These are phyloP conservation scores for Chaetomium tenue DNA, from an alignment of 495 filamentous ascomycete genomes.

Conservation along the genomic window DNA sequence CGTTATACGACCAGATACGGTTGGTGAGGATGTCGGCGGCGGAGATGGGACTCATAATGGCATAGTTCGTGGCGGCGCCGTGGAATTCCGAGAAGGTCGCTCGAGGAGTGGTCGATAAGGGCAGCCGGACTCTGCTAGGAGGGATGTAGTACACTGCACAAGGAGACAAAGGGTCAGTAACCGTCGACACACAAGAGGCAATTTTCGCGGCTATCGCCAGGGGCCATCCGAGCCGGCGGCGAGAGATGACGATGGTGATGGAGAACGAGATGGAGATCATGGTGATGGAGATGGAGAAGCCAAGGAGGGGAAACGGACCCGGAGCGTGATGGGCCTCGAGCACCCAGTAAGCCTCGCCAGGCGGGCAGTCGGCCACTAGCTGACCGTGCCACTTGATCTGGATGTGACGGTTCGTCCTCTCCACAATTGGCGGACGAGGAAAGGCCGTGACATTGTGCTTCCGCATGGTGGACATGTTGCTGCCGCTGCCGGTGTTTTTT, in stretches of 20 bases:
- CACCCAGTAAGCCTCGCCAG: constrained; percentile 57
- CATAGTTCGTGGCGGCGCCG: constrained; percentile 54
- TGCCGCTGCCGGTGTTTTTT: constrained; percentile 13
- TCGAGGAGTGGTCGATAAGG: constrained; percentile 44
- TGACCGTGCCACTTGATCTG: constrained; percentile 53
- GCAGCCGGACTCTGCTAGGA: constrained; percentile 41
- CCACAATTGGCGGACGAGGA: constrained; percentile 57
- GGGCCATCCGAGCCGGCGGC: not conserved
- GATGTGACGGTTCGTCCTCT: constrained; percentile 50
- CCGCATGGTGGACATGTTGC: constrained; percentile 43
- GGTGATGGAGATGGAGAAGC: not conserved
- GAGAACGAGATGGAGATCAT: constrained; percentile 6
- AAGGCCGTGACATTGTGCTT: constrained; percentile 56
- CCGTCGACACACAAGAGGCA: not conserved
- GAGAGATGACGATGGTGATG: not conserved
- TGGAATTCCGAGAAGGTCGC: constrained; percentile 58
- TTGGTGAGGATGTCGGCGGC: constrained; percentile 44
- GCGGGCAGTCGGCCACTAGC: constrained; percentile 51
- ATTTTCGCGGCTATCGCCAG: constrained; percentile 1
- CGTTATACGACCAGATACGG: constrained; percentile 56
- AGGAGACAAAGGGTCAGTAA: constrained; percentile 10
- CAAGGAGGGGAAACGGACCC: constrained; percentile 33
- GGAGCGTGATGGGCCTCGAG: constrained; percentile 59
- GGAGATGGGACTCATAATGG: constrained; percentile 37
- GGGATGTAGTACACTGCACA: constrained; percentile 58